phyloP scores from a whole-genome alignment of 371 early-diverging fungal genomes.

The Chytridium lagenaria region DNA sequence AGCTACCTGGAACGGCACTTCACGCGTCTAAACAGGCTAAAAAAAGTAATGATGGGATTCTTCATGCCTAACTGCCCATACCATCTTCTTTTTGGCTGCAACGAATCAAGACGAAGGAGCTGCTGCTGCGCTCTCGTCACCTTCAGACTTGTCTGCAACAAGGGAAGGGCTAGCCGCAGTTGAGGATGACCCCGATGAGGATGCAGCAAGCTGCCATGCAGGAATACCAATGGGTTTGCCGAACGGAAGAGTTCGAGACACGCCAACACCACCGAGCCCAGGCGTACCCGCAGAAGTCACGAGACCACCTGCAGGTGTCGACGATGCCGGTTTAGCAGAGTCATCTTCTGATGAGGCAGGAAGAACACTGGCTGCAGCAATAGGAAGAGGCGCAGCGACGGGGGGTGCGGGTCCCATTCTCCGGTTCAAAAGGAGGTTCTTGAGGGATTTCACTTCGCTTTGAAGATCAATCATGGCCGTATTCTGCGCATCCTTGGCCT shows the following conservation, averaged over 20 bases:
- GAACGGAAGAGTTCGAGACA: background rate
- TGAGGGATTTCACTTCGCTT: conserved; percentile 89
- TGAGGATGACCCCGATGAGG: background rate
- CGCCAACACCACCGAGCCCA: conserved; percentile 10
- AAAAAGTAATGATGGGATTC: too few species aligned
- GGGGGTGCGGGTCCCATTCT: conserved; percentile 42
- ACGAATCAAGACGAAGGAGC: too few species aligned
- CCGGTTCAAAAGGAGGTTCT: conserved; percentile 82
- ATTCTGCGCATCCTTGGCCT: conserved; percentile 69
- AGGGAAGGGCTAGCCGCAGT: background rate
- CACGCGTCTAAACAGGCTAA: too few species aligned
- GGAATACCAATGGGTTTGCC: conserved; percentile 15
- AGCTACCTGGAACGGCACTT: too few species aligned
- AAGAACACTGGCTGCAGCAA: background rate
- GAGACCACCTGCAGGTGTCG: background rate
- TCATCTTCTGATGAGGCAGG: background rate
- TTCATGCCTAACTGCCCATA: too few species aligned
- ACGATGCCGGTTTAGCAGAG: background rate
- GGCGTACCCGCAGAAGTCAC: background rate
- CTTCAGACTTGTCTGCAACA: background rate
- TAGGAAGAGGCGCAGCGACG: background rate
- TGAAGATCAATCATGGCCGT: conserved; percentile 83
- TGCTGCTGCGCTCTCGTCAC: background rate
- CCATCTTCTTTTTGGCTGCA: too few species aligned
- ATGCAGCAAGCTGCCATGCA: background rate